Evolutionary conservation across 2,329 filamentous ascomycete genomes (phyloP).

Genomic region (Nectriaceae sp.): DNA sequence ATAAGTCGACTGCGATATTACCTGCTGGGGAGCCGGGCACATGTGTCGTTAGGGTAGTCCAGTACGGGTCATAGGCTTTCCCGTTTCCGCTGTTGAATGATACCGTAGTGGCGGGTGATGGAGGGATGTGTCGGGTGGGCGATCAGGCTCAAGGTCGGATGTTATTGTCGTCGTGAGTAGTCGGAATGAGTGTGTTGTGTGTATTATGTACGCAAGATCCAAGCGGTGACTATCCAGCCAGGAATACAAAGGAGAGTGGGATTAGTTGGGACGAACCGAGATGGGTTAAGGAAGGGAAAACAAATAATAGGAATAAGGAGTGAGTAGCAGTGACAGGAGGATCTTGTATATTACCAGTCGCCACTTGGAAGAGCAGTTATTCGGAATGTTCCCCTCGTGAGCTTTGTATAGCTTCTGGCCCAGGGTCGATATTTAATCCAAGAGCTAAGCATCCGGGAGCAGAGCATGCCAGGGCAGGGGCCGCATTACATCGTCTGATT

Average conservation of each 20-base stretch:
- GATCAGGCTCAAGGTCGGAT: slow-evolving; percentile 18
- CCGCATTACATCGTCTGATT: slow-evolving; percentile 33
- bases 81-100: slow-evolving; percentile 30
- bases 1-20: slow-evolving; percentile 28
- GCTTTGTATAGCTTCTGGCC: slow-evolving; percentile 28
- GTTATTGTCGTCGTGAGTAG: slow-evolving; percentile 20
- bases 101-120: slow-evolving; percentile 23
- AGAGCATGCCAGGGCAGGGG: slow-evolving; percentile 24
- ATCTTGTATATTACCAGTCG: slow-evolving; percentile 24
- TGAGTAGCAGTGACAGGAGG: slow-evolving; percentile 22
- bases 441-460: slow-evolving; percentile 27
- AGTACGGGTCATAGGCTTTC: slow-evolving; percentile 28
- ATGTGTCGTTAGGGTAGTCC: slow-evolving; percentile 27
- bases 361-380: slow-evolving; percentile 21
- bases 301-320: slow-evolving; percentile 18
- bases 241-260: slow-evolving; percentile 20
- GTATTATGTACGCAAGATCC: slow-evolving; percentile 16
- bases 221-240: slow-evolving; percentile 14
- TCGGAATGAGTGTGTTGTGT: slow-evolving; percentile 29
- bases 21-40: slow-evolving; percentile 26
- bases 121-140: slow-evolving; percentile 24
- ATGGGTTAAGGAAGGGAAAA: slow-evolving; percentile 16
- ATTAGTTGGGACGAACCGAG: slow-evolving; percentile 17
- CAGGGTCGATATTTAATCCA: slow-evolving; percentile 32
- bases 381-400: slow-evolving; percentile 24